These are phyloP conservation scores for Monascus ruber DNA, from an alignment of 2,329 filamentous ascomycete genomes.

Conservation along the genomic window DNA sequence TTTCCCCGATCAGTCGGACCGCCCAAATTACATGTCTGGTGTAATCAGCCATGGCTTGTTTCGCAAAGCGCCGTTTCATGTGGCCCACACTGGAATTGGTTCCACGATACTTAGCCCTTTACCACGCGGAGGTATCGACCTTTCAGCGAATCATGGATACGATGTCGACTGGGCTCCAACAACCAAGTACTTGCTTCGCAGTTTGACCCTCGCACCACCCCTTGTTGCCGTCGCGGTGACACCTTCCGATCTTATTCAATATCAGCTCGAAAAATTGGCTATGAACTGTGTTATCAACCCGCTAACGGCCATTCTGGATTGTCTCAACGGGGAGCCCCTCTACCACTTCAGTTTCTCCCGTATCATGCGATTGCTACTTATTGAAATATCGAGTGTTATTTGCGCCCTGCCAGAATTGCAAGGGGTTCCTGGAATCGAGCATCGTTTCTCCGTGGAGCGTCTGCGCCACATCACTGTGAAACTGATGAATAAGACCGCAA, in stretches of 20 bases:
- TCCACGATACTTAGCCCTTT: conserved; percentile 46
- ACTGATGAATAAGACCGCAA: conserved; percentile 43
- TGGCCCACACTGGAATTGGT: conserved; percentile 48
- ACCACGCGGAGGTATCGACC: conserved; percentile 14
- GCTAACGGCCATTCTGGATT: conserved; percentile 66
- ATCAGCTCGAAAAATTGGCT: conserved; percentile 69
- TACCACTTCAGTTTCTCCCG: conserved; percentile 54
- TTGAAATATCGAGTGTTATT: conserved; percentile 64
- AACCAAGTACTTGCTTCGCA: conserved; percentile 52
- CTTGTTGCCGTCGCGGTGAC: conserved; percentile 51
- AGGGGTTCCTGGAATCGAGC: conserved; percentile 46
- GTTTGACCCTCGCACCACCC: conserved; percentile 50
- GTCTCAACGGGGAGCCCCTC: conserved; percentile 59
- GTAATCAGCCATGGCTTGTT: conserved; percentile 50
- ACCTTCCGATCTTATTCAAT: conserved; percentile 52
- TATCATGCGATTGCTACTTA: conserved; percentile 59
- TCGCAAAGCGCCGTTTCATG: conserved; percentile 38
- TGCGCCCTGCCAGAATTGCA: conserved; percentile 62
- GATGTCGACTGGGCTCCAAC: conserved; percentile 23
- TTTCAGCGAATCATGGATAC: conserved; percentile 9
- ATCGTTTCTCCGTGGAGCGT: conserved; percentile 50
- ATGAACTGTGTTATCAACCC: conserved; percentile 70
- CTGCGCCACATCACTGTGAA: conserved; percentile 49
- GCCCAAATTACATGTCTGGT: conserved; percentile 69
- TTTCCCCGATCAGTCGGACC: conserved; percentile 53